phyloP scores from a whole-genome alignment of 805 yeast species.

The Candida wancherniae region DNA sequence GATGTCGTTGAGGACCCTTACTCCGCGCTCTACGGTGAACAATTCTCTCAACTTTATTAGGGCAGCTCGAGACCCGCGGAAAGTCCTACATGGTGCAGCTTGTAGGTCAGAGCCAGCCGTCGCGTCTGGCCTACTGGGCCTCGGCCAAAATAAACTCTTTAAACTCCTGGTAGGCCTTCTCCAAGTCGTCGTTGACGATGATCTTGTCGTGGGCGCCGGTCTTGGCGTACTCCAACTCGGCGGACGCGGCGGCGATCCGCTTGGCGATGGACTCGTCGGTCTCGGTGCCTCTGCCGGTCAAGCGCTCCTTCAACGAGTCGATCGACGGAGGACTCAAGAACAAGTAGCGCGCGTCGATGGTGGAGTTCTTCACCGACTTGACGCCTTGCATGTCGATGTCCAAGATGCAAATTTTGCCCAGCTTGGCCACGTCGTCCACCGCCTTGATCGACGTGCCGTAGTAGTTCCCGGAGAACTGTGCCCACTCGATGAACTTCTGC shows the following conservation, averaged over 20 bases:
- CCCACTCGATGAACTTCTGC: constrained; percentile 90
- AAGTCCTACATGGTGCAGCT: too few species aligned
- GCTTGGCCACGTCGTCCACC: constrained; percentile 63
- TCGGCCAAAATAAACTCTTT: constrained; percentile 64
- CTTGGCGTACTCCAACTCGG: constrained; percentile 83
- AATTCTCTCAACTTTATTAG: too few species aligned
- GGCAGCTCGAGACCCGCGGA: too few species aligned
- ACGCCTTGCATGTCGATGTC: constrained; percentile 99
- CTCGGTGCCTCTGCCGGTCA: constrained; percentile 92
- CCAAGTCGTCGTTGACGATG: constrained; percentile 88
- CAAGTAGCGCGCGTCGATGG: constrained; percentile 76
- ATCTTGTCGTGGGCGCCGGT: constrained; percentile 89
- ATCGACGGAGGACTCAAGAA: constrained; percentile 92
- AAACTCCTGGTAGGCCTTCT: constrained; percentile 78
- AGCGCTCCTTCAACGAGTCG: constrained; percentile 69
- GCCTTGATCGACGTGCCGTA: constrained; percentile 91
- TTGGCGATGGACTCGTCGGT: constrained; percentile 77
- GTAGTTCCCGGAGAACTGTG: constrained; percentile 95
- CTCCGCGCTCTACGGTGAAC: too few species aligned
- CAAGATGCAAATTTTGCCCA: constrained; percentile 77
- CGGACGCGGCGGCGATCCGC: constrained; percentile 81
- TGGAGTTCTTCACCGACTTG: constrained; percentile 78
- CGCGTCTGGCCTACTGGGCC: constrained; percentile 3
- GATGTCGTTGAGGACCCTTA: too few species aligned
- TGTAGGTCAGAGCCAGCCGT: too few species aligned